Conservation (phyloP, 108 stramenopile species). For the Fragilaria crotonensis region DNA sequence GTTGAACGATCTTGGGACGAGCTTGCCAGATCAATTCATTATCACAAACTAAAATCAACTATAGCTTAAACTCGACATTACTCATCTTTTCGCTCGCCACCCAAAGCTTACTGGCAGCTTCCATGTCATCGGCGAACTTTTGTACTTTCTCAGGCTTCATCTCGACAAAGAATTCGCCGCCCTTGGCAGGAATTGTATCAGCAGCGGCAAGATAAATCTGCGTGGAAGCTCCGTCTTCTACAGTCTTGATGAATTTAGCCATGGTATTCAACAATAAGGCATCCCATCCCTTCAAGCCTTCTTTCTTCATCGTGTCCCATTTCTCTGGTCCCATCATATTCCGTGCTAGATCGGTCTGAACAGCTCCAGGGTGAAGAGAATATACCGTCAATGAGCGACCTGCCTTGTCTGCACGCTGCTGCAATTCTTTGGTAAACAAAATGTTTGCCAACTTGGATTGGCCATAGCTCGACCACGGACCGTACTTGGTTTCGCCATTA, state of each 20-base stretch:
- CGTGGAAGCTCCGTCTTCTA: constrained; percentile 52
- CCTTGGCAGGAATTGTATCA: constrained; percentile 7
- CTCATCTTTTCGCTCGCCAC: constrained; percentile 39
- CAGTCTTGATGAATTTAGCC: constrained; percentile 35
- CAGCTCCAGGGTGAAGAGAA: constrained; percentile 62
- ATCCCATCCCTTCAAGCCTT: constrained; percentile 20
- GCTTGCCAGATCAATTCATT: too few species aligned
- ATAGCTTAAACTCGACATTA: constrained; percentile 35
- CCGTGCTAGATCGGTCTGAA: constrained; percentile 54
- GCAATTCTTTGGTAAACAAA: constrained; percentile 74
- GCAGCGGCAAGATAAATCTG: constrained; percentile 57
- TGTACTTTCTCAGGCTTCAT: constrained; percentile 30
- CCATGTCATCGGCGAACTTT: constrained; percentile 31
- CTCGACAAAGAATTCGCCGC: constrained; percentile 41
- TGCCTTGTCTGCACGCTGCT: constrained; percentile 35
- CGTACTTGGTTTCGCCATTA: constrained; percentile 56
- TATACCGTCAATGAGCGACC: constrained; percentile 41
- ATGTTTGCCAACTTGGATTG: constrained; percentile 74
- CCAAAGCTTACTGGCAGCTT: constrained; percentile 53
- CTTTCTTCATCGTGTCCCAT: constrained; percentile 38
- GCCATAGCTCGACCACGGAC: constrained; percentile 62
- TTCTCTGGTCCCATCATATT: constrained; percentile 53
- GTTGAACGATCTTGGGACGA: too few species aligned
- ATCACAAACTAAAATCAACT: constrained; percentile 6
- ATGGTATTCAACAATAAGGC: constrained; percentile 18